Evolutionary conservation across 2,329 filamentous ascomycete species (phyloP).

Genomic region (Parascedosporium putredinis): DNA sequence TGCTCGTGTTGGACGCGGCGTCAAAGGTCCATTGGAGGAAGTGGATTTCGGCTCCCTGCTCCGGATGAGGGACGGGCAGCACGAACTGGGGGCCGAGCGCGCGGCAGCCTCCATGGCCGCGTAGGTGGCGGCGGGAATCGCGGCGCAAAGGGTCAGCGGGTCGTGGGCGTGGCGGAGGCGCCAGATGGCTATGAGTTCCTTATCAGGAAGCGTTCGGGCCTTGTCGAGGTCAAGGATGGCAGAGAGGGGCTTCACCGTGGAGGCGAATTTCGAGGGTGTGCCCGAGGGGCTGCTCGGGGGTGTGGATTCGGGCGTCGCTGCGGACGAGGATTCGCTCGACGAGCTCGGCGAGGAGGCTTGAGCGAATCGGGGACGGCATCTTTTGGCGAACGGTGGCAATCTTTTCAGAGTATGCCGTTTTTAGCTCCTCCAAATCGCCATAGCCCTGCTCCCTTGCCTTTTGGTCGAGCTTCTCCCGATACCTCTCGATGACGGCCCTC

Average conservation of each 20-base stretch:
- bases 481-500: constrained; percentile 67
- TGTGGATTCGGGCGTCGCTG: constrained; percentile 16
- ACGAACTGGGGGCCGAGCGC: constrained; percentile 77
- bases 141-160: constrained; percentile 69
- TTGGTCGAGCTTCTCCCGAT: constrained; percentile 70
- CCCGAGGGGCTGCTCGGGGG: constrained; percentile 17
- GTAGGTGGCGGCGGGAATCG: constrained; percentile 67
- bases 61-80: constrained; percentile 65
- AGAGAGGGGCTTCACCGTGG: constrained; percentile 34
- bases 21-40: constrained; percentile 96
- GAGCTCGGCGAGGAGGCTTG: constrained; percentile 16
- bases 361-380: constrained; percentile 35
- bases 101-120: constrained; percentile 60
- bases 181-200: constrained; percentile 85
- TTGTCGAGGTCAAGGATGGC: constrained; percentile 69
- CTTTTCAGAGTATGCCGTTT: constrained; percentile 74
- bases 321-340: constrained; percentile 10
- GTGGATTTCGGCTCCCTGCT: constrained; percentile 76
- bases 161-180: constrained; percentile 72
- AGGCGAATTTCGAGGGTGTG: constrained; percentile 20
- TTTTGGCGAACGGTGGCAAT: constrained; percentile 63
- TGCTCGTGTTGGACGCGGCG: constrained; percentile 47
- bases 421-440: constrained; percentile 62
- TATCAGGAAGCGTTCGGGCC: constrained; percentile 56
- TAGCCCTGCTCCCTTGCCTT: constrained; percentile 70